These are phyloP conservation scores for Backusella parvicylindrica DNA, from an alignment of 192 early-diverging fungal species.

Conservation along the genomic window DNA sequence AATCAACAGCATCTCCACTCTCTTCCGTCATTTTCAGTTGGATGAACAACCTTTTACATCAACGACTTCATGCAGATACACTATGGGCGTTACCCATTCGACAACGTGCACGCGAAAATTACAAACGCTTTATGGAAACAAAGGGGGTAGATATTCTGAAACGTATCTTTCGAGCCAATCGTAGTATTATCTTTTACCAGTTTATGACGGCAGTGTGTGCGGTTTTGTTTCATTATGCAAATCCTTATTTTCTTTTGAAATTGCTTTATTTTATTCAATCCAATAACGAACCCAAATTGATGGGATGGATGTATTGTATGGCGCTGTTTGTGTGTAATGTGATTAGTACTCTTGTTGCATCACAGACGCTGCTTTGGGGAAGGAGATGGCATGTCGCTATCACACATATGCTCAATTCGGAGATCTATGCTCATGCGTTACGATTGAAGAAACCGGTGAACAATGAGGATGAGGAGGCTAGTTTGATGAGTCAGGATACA, in stretches of 20 bases:
- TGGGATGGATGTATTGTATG: constrained; percentile 47
- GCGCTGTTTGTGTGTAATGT: constrained; percentile 48
- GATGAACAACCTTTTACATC: constrained; percentile 26
- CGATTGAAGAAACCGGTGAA: constrained; percentile 16
- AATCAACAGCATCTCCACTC: constrained; percentile 25
- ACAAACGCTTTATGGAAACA: background rate
- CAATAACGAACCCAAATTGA: constrained; percentile 22
- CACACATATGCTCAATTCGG: constrained; percentile 50
- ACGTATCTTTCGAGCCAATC: constrained; percentile 16
- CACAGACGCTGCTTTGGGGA: constrained; percentile 47
- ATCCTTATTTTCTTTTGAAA: constrained; percentile 44
- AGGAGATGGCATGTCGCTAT: constrained; percentile 48
- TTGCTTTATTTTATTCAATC: constrained; percentile 42
- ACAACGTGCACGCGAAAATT: constrained; percentile 16
- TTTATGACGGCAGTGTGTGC: constrained; percentile 27
- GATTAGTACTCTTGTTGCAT: constrained; percentile 26
- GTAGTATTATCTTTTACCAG: constrained; percentile 17
- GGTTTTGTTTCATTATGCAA: constrained; percentile 42
- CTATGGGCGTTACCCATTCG: constrained; percentile 23
- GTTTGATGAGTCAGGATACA: constrained; percentile 74
- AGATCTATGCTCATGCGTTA: constrained; percentile 49
- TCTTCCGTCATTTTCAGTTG: constrained; percentile 30
- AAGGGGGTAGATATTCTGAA: background rate
- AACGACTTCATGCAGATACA: constrained; percentile 11
- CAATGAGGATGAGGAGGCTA: constrained; percentile 48